Percentiles rank a stretch among this genome's conserved stretches.
These are phyloP conservation scores for Gillenia trifoliata DNA, from an alignment of 306 rosid species.

Conservation along the genomic window DNA sequence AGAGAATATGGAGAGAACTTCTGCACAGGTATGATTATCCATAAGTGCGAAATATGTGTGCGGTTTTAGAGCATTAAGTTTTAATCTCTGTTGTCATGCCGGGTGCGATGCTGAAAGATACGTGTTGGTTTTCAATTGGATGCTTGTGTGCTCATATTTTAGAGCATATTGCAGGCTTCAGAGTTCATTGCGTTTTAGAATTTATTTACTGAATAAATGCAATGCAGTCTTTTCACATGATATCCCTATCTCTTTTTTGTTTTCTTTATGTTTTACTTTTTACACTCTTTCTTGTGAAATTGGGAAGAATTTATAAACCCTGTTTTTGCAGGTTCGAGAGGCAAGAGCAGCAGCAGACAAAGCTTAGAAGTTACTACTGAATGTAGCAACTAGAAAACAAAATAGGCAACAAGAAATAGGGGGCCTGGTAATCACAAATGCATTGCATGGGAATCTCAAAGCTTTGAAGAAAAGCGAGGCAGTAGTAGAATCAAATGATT, in stretches of 20 bases:
- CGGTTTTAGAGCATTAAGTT: not conserved
- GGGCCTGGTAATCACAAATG: constrained; percentile 72
- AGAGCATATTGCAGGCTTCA: not conserved
- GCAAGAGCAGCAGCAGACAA: constrained; percentile 80
- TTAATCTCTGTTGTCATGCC: not conserved
- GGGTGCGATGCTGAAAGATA: not conserved
- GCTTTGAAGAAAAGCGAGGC: constrained; percentile 45
- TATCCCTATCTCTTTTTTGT: not conserved
- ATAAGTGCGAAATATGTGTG: not conserved
- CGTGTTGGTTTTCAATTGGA: not conserved
- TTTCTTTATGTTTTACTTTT: not conserved
- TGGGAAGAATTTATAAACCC: not conserved
- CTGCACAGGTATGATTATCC: constrained; percentile 54
- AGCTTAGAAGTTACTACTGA: constrained; percentile 76
- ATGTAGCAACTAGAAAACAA: constrained; percentile 84
- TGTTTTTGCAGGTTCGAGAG: constrained; percentile 54
- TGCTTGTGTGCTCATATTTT: not conserved
- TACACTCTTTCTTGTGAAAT: not conserved
- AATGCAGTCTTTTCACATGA: not conserved
- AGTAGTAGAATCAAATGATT: constrained; percentile 38
- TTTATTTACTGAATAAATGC: not conserved
- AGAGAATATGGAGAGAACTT: constrained; percentile 65
- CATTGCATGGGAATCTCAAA: constrained; percentile 57
- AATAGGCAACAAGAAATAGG: constrained; percentile 65
- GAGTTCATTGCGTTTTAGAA: not conserved